These are phyloP conservation scores for Paracoccidioides lutzii DNA, from an alignment of 2,329 filamentous ascomycete species.

Conservation along the genomic window DNA sequence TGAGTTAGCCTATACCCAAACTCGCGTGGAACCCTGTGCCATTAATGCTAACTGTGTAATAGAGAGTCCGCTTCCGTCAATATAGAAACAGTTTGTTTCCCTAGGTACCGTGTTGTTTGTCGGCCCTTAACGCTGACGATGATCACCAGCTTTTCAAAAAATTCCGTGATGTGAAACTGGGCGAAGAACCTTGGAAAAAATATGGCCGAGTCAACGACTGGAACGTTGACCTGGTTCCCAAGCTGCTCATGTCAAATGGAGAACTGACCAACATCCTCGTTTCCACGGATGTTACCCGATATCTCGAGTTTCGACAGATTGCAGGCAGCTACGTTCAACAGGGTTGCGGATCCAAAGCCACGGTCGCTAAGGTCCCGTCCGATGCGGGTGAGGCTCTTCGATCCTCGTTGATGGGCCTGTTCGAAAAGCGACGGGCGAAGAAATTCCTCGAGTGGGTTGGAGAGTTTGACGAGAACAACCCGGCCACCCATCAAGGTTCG, in stretches of 20 bases:
- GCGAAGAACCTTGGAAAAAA: conserved; percentile 93
- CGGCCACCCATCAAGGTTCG: conserved; percentile 78
- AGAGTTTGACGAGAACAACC: conserved; percentile 67
- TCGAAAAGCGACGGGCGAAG: conserved; percentile 96
- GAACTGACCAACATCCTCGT: conserved; percentile 98
- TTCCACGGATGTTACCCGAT: conserved; percentile 80
- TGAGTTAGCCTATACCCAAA: conserved; percentile 37
- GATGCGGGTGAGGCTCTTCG: conserved; percentile 81
- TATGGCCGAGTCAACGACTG: conserved; percentile 95
- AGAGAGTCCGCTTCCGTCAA: conserved; percentile 95
- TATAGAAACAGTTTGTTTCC: conserved; percentile 64
- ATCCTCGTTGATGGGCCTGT: conserved; percentile 90
- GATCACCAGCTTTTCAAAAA: conserved; percentile 75
- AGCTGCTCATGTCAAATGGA: conserved; percentile 96
- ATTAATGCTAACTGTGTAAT: conserved; percentile 12
- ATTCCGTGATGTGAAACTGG: conserved; percentile 67
- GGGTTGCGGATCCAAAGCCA: conserved; percentile 66
- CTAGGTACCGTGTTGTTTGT: background rate
- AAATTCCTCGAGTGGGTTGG: conserved; percentile 94
- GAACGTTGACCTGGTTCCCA: conserved; percentile 98
- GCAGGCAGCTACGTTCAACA: conserved; percentile 95
- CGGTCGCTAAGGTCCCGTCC: conserved; percentile 91
- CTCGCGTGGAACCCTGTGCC: conserved; percentile 10
- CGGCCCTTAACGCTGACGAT: conserved; percentile 18
- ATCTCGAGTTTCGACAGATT: conserved; percentile 88